Evolutionary conservation across 225 moss, liverwort and hornwort species (phyloP).

Genomic region (Takakia lepidozioides): DNA sequence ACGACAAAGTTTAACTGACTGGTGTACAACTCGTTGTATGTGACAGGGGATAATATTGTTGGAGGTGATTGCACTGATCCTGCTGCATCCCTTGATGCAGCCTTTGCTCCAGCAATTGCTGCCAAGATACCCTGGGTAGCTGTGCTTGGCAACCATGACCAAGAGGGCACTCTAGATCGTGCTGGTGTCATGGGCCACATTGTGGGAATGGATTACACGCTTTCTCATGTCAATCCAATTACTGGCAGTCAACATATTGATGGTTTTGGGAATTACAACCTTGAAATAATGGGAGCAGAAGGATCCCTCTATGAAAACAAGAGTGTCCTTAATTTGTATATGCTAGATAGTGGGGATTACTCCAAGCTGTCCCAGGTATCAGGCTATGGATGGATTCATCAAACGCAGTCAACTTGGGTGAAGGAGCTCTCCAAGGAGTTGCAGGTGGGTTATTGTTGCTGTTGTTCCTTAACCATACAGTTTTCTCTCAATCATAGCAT

Average conservation of each 20-base stretch:
- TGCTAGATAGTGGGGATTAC: constrained; percentile 64
- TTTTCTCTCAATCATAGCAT: no score
- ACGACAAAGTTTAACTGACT: background rate
- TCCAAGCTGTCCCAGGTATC: constrained; percentile 18
- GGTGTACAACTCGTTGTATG: background rate
- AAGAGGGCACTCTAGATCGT: constrained; percentile 40
- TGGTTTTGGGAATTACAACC: constrained; percentile 47
- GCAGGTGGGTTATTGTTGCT: constrained; percentile 34
- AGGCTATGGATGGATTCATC: constrained; percentile 57
- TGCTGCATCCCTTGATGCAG: constrained; percentile 41
- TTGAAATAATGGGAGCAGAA: constrained; percentile 14
- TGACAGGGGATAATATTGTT: constrained; percentile 56
- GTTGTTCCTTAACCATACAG: no score
- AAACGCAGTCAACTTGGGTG: constrained; percentile 47
- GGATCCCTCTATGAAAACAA: constrained; percentile 15
- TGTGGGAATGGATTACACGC: constrained; percentile 38
- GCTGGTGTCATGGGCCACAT: constrained; percentile 51
- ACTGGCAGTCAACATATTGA: constrained; percentile 18
- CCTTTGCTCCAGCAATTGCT: constrained; percentile 50
- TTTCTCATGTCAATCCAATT: constrained; percentile 37
- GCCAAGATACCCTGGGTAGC: constrained; percentile 57
- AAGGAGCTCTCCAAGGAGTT: constrained; percentile 17
- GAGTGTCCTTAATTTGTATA: constrained; percentile 53
- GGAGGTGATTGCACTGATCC: constrained; percentile 43
- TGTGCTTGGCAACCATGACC: constrained; percentile 63